Evolutionary conservation across 441 rosid genomes (phyloP), one percentile per base, ranked within the genome.

Genomic region (Erodium moschatum): DNA sequence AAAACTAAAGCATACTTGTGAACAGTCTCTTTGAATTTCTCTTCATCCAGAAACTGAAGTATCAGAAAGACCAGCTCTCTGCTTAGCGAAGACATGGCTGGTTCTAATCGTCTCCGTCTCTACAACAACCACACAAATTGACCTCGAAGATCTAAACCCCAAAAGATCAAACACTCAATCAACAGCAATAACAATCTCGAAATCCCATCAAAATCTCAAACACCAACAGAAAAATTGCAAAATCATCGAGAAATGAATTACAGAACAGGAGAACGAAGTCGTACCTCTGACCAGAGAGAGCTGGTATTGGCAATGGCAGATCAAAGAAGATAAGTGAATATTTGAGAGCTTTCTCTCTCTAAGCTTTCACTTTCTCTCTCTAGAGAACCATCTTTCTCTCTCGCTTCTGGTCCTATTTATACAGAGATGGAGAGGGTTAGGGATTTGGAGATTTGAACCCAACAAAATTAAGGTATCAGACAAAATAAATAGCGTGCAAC

Each of bases 1-100:
- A 29, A 71, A 46, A 46, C 15, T 13, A 46, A 46, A 29, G 52
- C 83, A 16, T 80, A 87, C 92, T 69, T 87, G 80, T 89, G 88
- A 80, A 87, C 92, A 70, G 86, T 77, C 48, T 82, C 89, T 69
- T 83, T 87, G 70, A 84, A 89, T 77, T 87, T 87, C 82, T 89
- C 96, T 67, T 89, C 92, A 40, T 89, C 96, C 6, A 87, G 90
- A 75, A 89, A 89, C 74, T 89, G 92, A 65, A 87, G 90, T 81
- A 89, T 87, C 46, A 87, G 85, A 70, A 89, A 89, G 70, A 89
- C 92, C 13, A 89, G 96, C 64, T 89, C 96, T 62, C 89, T 84
- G 70, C 92, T 89, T 8, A 85, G 85, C 56, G 90, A 87, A 19
- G 92, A 81, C 96, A 86, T 89, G 15, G 5, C 62, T 7, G 24